Evolutionary conservation across 75 land plant species (phyloP).

Genomic region (Chamaecyparis obtusa): DNA sequence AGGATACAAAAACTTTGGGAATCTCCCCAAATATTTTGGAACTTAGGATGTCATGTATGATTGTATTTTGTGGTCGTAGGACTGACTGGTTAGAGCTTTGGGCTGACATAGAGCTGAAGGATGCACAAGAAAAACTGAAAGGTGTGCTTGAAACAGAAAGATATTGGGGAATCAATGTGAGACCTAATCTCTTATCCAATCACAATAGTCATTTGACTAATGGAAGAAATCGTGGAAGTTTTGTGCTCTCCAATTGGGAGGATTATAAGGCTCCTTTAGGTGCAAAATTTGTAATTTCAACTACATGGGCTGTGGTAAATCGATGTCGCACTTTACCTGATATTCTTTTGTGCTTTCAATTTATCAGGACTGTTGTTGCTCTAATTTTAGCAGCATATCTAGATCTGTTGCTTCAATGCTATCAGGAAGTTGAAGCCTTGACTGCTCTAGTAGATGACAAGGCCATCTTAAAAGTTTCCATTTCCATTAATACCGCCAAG

Average conservation of each 20-base stretch:
- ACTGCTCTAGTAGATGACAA: constrained; percentile 84
- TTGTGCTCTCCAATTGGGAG: constrained; percentile 28
- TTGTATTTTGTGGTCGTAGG: constrained; percentile 81
- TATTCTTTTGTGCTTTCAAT: constrained; percentile 47
- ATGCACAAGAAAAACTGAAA: constrained; percentile 59
- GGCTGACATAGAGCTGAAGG: constrained; percentile 77
- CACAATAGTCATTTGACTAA: constrained; percentile 2
- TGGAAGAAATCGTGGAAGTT: constrained; percentile 2
- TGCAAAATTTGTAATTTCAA: constrained; percentile 44
- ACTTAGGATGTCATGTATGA: constrained; percentile 41
- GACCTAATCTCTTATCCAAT: neutral
- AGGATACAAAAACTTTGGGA: constrained; percentile 42
- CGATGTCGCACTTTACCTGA: constrained; percentile 70
- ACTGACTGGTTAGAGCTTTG: constrained; percentile 95
- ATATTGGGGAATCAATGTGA: constrained; percentile 49
- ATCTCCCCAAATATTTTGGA: constrained; percentile 19
- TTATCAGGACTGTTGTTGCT: constrained; percentile 42
- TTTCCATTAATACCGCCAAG: constrained; percentile 83
- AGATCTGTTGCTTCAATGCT: constrained; percentile 60
- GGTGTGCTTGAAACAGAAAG: constrained; percentile 47
- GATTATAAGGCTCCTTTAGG: constrained; percentile 66
- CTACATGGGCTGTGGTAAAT: constrained; percentile 57
- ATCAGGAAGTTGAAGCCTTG: constrained; percentile 91
- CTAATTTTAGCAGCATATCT: constrained; percentile 54
- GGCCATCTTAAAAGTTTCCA: constrained; percentile 62